Evolutionary conservation across 345 rosid species (phyloP).

Genomic region (Ailanthus altissimus): DNA sequence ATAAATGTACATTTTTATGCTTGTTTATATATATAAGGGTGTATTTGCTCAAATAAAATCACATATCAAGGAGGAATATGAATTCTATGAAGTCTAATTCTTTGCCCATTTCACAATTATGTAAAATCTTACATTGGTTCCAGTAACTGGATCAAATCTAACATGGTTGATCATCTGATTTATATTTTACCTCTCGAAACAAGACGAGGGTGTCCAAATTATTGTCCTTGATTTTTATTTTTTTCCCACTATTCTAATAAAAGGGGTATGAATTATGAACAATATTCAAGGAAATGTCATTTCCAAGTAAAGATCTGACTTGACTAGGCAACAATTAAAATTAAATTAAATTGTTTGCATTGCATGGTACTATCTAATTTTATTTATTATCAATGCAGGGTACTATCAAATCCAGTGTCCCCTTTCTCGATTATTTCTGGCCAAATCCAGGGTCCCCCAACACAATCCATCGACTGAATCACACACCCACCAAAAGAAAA

Average conservation of each 20-base stretch:
- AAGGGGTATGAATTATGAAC: background rate
- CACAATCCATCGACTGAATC: background rate
- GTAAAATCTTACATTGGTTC: too few relatives aligned
- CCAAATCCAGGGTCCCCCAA: background rate
- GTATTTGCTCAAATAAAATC: too few relatives aligned
- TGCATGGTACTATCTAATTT: background rate
- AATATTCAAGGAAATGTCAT: conserved; percentile 18
- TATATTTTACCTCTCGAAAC: too few relatives aligned
- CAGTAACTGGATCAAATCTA: too few relatives aligned
- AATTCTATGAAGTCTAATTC: too few relatives aligned
- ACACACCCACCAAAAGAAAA: background rate
- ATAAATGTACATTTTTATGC: too few relatives aligned
- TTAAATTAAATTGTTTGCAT: background rate
- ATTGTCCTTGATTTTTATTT: too few relatives aligned
- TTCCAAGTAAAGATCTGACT: background rate
- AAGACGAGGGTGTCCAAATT: too few relatives aligned
- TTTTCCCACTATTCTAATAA: background rate
- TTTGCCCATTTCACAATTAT: too few relatives aligned
- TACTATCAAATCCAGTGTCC: background rate
- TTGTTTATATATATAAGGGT: too few relatives aligned
- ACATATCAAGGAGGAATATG: too few relatives aligned
- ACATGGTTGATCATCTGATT: too few relatives aligned
- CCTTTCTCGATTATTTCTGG: background rate
- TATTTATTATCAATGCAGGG: background rate
- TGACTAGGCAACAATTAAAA: background rate